Evolutionary conservation across 805 yeast species (phyloP).

Genomic region (Barnettozyma sp.): DNA sequence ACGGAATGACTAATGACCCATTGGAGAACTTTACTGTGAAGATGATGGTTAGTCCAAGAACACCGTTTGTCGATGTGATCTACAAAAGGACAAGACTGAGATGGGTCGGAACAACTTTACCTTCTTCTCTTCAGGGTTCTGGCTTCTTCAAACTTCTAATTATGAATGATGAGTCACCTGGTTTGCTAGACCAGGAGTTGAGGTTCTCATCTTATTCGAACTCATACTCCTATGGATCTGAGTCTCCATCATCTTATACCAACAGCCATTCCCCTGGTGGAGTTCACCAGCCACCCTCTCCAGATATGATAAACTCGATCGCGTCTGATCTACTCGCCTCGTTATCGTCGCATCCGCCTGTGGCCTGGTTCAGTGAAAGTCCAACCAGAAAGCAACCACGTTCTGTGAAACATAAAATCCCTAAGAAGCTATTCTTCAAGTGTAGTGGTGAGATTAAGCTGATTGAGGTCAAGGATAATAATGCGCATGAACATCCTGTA

Average conservation of each 20-base stretch:
- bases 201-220: not conserved
- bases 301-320: not conserved
- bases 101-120: conserved; percentile 35
- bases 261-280: conserved; percentile 1
- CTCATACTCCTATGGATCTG: not conserved
- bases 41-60: conserved; percentile 27
- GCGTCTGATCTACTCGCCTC: conserved; percentile 8
- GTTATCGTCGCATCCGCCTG: conserved; percentile 17
- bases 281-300: not conserved
- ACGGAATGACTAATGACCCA: conserved; percentile 14
- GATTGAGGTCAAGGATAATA: conserved; percentile 14
- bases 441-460: conserved; percentile 20
- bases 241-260: not conserved
- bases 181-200: conserved; percentile 20
- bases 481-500: not conserved
- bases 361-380: conserved; percentile 20
- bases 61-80: conserved; percentile 29
- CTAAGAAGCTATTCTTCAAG: conserved; percentile 13
- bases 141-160: conserved; percentile 29
- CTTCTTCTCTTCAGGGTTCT: conserved; percentile 30
- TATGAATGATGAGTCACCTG: conserved; percentile 29
- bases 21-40: conserved; percentile 18
- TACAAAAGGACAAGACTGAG: conserved; percentile 28
- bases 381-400: not conserved
- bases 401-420: conserved; percentile 6